Base-by-base conservation (phyloP, 2,329 filamentous ascomycete genomes). In the Chaetomium globosum region DNA sequence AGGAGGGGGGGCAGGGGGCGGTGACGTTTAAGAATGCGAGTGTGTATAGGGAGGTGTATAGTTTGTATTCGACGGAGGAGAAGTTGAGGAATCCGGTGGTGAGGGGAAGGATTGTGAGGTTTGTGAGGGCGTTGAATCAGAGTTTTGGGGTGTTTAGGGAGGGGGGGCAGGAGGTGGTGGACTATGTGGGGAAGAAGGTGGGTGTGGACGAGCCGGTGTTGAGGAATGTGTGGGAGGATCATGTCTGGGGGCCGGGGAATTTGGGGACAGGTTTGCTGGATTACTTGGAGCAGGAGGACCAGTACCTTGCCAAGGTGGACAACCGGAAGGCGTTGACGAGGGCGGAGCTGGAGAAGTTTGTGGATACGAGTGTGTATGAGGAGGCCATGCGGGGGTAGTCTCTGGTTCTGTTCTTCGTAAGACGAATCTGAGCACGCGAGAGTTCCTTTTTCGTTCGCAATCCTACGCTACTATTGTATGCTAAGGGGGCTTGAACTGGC, bases 21-120 rank as follows among this genome's bases (percentile, higher is more conserved):
- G 65, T 74, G 48, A 65, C 75, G 16, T 76, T 77, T 63, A 69
- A 72, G 56, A 73, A 77, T 60, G 67, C 69, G 53, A 70, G 71
- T 1, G 60, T 72, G 6, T 77, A 77, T 65, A 71, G 75, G 33
- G 75, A 77, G 70, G 71, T 77, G 19, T 77, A 76, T 67, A 75
- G 71, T 52, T 65, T 77, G 33, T 74, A 74, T 56, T 73, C 74
- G 19, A 77, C 75, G 2, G 62, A 69, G 13, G 71, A 76, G 62
- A 76, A 75, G 69, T 70, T 77, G 30, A 60, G 63, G 7, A 71
- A 77, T 61, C 49, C 73, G 10, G 64, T 60, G 13, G 73, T 67
- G 65, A 69, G 75, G 28, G 65, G 63, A 56, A 70, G 74, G 59
- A 77, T 77, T 46, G 71, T 77, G 21, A 66, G 59, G 6, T 77